These are phyloP conservation scores for Coffea humblotiana DNA, from an alignment of 305 asterid genomes.

Conservation along the genomic window DNA sequence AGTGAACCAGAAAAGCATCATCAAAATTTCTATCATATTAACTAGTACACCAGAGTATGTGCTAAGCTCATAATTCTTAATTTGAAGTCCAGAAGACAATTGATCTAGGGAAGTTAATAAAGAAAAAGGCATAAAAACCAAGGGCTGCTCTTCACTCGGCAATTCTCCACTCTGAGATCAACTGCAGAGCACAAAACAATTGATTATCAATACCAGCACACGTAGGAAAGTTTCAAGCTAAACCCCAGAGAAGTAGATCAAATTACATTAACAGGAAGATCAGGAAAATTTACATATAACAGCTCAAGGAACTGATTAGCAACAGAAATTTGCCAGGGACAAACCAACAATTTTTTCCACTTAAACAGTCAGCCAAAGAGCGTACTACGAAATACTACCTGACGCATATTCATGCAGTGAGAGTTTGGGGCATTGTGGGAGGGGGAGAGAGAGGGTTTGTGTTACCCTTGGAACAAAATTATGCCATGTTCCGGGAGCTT, in stretches of 20 bases:
- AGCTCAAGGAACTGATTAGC: background rate
- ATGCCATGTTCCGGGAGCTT: background rate
- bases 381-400: background rate
- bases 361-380: background rate
- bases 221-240: background rate
- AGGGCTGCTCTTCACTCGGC: background rate
- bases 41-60: background rate
- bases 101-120: background rate
- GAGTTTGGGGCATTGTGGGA: background rate
- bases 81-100: background rate
- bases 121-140: background rate
- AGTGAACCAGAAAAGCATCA: background rate
- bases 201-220: background rate
- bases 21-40: background rate
- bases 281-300: background rate
- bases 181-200: conserved; percentile 12
- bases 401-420: background rate
- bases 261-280: background rate
- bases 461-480: background rate
- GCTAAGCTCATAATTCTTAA: background rate
- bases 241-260: background rate
- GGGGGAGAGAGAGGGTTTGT: no score
- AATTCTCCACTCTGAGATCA: background rate
- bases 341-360: background rate
- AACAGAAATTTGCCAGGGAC: background rate